Evolutionary conservation across 2,329 filamentous ascomycete species (phyloP).

Genomic region (Zymoseptoria crescenta): DNA sequence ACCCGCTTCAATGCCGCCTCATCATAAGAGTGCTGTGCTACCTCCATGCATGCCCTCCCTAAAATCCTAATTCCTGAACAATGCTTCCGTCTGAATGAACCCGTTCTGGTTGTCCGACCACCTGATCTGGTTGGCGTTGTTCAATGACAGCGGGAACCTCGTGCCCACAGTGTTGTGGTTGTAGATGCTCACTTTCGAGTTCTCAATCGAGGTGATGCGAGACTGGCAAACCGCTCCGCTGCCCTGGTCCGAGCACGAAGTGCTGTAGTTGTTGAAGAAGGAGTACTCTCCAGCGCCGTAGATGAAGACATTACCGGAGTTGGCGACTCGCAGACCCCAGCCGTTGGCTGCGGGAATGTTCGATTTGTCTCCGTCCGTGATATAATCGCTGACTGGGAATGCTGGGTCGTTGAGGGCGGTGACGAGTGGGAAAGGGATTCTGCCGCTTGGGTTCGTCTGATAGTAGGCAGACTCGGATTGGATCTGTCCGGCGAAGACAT

Average conservation of each 20-base stretch:
- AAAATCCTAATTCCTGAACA: conserved; percentile 25
- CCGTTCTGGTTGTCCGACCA: conserved; percentile 42
- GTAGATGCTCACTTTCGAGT: conserved; percentile 37
- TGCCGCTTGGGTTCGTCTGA: conserved; percentile 72
- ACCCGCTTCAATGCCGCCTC: background rate
- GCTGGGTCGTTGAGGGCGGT: conserved; percentile 56
- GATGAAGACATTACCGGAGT: conserved; percentile 47
- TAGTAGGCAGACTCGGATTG: conserved; percentile 85
- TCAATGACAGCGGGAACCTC: conserved; percentile 39
- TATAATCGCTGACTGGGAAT: conserved; percentile 41
- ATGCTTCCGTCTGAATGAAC: conserved; percentile 37
- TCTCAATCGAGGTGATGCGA: conserved; percentile 43
- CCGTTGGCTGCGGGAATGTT: conserved; percentile 42
- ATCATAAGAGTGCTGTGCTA: too few species aligned
- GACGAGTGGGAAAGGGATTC: conserved; percentile 56
- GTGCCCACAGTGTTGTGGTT: conserved; percentile 34
- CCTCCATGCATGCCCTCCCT: too few species aligned
- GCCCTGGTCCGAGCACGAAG: conserved; percentile 33
- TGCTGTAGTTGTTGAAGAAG: conserved; percentile 58
- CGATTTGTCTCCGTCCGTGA: conserved; percentile 16
- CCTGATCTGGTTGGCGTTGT: conserved; percentile 37
- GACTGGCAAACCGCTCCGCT: conserved; percentile 40
- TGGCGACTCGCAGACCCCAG: conserved; percentile 58
- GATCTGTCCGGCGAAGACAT: conserved; percentile 66
- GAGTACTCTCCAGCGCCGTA: conserved; percentile 61